Base-by-base conservation (phyloP, 2,329 filamentous ascomycete species). In the Stagonosporopsis vannaccii region DNA sequence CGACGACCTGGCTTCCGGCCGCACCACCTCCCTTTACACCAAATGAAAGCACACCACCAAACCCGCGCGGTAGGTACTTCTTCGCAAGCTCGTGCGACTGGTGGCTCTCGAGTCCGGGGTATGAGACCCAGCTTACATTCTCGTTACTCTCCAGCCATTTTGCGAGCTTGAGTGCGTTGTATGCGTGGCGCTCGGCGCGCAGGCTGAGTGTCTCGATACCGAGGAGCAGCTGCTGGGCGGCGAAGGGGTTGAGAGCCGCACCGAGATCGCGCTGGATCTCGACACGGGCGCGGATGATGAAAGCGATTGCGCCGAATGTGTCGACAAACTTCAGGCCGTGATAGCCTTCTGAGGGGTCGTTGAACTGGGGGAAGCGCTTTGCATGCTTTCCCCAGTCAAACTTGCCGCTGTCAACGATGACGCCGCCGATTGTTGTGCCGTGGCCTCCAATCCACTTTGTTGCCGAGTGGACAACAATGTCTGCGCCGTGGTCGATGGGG, bases 271-370 rank as follows among this genome's bases (percentile, higher is more conserved):
- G 90, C 58, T 96, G 84, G 66, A 95, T 88, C 82, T 98, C 95
- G 35, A 97, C 92, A 44, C 94, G 89, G 26, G 91, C 87, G 48
- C 92, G 88, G 71, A 96, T 90, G 68, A 91, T 90, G 77, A 92
- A 98, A 25, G 91, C 85, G 65, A 92, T 85, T 51, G 87, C 76
- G 32, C 93, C 93, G 66, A 97, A 97, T 0, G 92, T 93, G 67
- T 97, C 92, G 85, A 88, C 96, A 84, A 97, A 97, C 76, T 92
- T 94, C 64, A 97, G 84, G 30, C 93, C 93, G 79, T 97, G 93
- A 81, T 96, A 97, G 51, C 93, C 92, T 54, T 90, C 89, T 0
- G 90, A 88, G 0, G 90, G 94, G 78, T 98, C 91, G 65, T 90
- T 85, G 81, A 99, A 92, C 76, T 97, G 91, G 1, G 94, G 94